These are phyloP conservation scores for Auricularia cornea DNA, from an alignment of 768 basidiomycete species.

Conservation along the genomic window DNA sequence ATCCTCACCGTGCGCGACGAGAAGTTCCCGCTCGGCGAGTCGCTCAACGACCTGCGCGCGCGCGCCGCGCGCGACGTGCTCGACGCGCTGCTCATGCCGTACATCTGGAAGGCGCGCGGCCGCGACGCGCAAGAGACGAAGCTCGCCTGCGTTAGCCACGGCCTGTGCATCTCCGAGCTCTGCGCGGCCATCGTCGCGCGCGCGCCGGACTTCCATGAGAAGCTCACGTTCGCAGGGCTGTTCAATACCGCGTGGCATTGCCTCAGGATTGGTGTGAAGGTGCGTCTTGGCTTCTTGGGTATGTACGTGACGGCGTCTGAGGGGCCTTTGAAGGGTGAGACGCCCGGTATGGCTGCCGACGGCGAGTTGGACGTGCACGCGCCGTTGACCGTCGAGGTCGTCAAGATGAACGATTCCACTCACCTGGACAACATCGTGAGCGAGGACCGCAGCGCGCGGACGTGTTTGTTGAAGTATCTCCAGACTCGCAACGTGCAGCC, in stretches of 20 bases:
- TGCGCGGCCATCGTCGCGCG: not conserved
- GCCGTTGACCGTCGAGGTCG: not conserved
- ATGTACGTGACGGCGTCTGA: not conserved
- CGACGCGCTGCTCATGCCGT: conserved; percentile 45
- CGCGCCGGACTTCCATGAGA: not conserved
- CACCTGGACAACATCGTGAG: not conserved
- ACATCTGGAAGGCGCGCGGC: conserved; percentile 35
- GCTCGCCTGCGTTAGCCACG: conserved; percentile 67
- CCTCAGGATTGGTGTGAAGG: not conserved
- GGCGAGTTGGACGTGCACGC: not conserved
- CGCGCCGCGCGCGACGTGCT: conserved; percentile 44
- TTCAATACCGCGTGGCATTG: not conserved
- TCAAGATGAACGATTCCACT: not conserved
- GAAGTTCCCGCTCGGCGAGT: conserved; percentile 66
- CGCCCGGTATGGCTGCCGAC: not conserved
- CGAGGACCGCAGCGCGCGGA: not conserved
- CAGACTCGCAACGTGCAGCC: not conserved
- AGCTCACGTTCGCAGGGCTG: not conserved
- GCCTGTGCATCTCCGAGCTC: conserved; percentile 52
- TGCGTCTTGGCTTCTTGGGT: not conserved
- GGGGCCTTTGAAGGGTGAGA: not conserved
- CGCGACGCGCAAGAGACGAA: not conserved
- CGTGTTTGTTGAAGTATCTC: not conserved
- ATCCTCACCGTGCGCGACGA: conserved; percentile 35
- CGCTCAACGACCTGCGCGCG: conserved; percentile 47